Percentiles rank a stretch among this genome's conserved stretches.
Conservation (phyloP, 805 yeast genomes). For the Sugiyamaella americana region DNA sequence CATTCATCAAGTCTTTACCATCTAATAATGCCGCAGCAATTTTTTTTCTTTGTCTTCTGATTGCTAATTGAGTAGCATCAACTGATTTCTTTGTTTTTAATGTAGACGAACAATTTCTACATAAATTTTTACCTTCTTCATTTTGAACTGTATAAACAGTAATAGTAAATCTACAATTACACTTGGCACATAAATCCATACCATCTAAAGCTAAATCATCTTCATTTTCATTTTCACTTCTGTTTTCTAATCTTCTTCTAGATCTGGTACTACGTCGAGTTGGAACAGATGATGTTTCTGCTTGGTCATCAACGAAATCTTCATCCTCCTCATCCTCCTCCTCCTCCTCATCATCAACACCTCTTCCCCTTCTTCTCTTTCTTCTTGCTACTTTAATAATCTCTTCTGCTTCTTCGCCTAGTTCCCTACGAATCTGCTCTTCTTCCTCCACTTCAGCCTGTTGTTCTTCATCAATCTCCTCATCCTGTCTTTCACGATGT, state of each 20-base stretch:
- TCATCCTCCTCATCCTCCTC: conserved; percentile 37
- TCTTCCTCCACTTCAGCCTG: conserved; percentile 22
- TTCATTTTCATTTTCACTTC: conserved; percentile 28
- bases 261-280: conserved; percentile 36
- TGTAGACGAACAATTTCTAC: conserved; percentile 54
- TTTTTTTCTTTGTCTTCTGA: conserved; percentile 68
- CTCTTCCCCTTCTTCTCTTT: conserved; percentile 33
- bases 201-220: conserved; percentile 36
- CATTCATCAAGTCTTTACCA: conserved; percentile 48
- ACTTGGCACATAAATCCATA: conserved; percentile 56
- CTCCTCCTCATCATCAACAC: conserved; percentile 30
- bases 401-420: conserved; percentile 13
- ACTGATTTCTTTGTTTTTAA: conserved; percentile 39
- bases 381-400: conserved; percentile 29
- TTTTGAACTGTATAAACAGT: conserved; percentile 57
- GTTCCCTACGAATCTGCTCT: conserved; percentile 20
- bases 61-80: conserved; percentile 51
- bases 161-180: conserved; percentile 53
- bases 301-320: conserved; percentile 36
- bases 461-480: conserved; percentile 27
- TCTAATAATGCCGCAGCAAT: conserved; percentile 82
- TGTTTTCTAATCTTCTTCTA: conserved; percentile 29
- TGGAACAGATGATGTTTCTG: conserved; percentile 24
- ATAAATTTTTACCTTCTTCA: conserved; percentile 42
- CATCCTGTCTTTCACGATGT: conserved; percentile 29